Conservation (phyloP, 2,329 filamentous ascomycete species). For the Calonectria hawksworthii region DNA sequence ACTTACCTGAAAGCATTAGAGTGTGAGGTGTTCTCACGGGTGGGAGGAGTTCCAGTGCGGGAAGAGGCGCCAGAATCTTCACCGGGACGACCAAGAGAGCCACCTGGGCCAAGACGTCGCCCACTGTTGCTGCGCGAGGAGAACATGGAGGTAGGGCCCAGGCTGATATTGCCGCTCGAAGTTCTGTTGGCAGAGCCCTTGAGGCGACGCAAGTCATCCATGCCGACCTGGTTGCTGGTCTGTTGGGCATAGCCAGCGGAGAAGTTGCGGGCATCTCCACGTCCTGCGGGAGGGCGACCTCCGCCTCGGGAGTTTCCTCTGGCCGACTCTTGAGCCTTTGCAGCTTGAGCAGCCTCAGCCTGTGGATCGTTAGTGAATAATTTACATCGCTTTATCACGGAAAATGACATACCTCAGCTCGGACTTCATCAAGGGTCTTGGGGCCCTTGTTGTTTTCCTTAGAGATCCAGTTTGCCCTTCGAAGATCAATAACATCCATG, state of each 20-base stretch:
- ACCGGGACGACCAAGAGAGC: conserved; percentile 78
- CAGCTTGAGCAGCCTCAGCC: conserved; percentile 81
- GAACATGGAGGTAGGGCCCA: conserved; percentile 91
- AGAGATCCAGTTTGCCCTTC: conserved; percentile 82
- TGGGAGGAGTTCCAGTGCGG: conserved; percentile 88
- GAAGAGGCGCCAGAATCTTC: conserved; percentile 92
- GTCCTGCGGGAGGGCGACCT: conserved; percentile 80
- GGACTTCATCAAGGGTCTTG: conserved; percentile 95
- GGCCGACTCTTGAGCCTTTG: conserved; percentile 83
- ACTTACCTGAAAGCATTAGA: conserved; percentile 95
- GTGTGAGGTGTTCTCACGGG: conserved; percentile 71
- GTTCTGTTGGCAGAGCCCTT: conserved; percentile 73
- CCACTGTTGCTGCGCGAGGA: conserved; percentile 92
- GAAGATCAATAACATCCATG: conserved; percentile 91
- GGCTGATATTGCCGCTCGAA: conserved; percentile 72
- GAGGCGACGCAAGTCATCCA: conserved; percentile 91
- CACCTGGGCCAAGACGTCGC: conserved; percentile 82
- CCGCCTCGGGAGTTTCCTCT: conserved; percentile 75
- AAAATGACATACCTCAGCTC: conserved; percentile 74
- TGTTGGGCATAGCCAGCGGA: conserved; percentile 79
- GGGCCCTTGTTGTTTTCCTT: conserved; percentile 95
- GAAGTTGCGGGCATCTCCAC: conserved; percentile 90
- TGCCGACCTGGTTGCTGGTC: conserved; percentile 87
- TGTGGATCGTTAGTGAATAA: conserved; percentile 48
- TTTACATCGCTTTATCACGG: background rate